A percentile compares a stretch with the other conserved stretches of the same genome.
These are phyloP conservation scores for Erythrobasidium yunnanense DNA, from an alignment of 768 basidiomycete genomes.

Conservation along the genomic window DNA sequence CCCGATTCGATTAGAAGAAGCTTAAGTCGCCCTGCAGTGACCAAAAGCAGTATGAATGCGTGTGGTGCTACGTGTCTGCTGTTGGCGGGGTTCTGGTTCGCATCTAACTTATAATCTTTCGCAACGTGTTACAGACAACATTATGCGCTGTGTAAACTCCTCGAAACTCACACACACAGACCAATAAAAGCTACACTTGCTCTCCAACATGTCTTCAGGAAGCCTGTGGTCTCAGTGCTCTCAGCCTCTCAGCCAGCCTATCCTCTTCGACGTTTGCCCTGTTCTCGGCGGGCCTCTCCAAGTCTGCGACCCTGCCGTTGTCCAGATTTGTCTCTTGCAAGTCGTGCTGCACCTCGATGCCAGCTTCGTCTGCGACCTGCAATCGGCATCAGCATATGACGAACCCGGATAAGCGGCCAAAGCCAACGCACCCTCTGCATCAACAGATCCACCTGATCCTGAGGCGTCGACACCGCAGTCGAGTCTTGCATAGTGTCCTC, in stretches of 20 bases:
- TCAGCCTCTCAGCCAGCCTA: conserved; percentile 67
- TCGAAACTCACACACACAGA: no score
- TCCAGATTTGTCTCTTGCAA: conserved; percentile 56
- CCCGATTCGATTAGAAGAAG: no score
- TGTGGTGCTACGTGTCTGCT: no score
- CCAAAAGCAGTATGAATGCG: no score
- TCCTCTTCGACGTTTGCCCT: conserved; percentile 60
- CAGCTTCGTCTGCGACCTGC: conserved; percentile 92
- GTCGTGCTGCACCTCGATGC: conserved; percentile 88
- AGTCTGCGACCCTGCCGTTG: conserved; percentile 50
- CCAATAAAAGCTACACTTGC: no score
- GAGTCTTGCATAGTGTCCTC: conserved; percentile 90
- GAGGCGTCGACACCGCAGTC: conserved; percentile 82
- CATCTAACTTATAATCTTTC: no score
- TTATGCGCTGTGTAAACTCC: no score
- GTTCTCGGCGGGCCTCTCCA: conserved; percentile 48
- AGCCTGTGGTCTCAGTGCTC: conserved; percentile 62
- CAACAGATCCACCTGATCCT: conserved; percentile 89
- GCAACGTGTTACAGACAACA: no score
- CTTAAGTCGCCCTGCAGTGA: no score
- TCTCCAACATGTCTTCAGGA: no score
- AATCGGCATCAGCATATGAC: background rate
- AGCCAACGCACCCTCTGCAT: conserved; percentile 47
- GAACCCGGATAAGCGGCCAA: background rate
- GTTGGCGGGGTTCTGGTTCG: no score